Evolutionary conservation across 2,329 filamentous ascomycete species (phyloP).

Genomic region (Monascus ruber): DNA sequence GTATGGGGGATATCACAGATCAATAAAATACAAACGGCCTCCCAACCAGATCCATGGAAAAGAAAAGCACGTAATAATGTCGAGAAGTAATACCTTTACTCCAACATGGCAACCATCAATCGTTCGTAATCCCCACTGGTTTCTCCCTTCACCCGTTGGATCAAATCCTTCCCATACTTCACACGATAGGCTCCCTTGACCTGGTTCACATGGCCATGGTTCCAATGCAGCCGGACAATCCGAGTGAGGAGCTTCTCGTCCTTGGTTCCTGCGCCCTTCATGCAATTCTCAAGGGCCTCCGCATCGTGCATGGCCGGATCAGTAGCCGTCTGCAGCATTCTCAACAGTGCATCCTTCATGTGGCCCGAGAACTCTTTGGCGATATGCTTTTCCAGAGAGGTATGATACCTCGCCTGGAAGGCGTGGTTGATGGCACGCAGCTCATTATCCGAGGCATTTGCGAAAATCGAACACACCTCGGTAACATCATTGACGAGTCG

Average conservation of each 20-base stretch:
- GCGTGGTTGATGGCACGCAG: constrained; percentile 67
- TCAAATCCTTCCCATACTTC: constrained; percentile 56
- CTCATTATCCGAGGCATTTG: constrained; percentile 66
- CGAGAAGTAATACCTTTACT: constrained; percentile 13
- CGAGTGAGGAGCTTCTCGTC: constrained; percentile 66
- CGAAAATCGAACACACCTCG: constrained; percentile 64
- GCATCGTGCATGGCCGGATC: constrained; percentile 83
- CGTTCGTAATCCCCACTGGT: constrained; percentile 74
- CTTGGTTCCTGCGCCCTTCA: constrained; percentile 80
- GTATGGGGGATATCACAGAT: too few relatives aligned
- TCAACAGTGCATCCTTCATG: constrained; percentile 74
- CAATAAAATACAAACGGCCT: too few relatives aligned
- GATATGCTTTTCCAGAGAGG: constrained; percentile 60
- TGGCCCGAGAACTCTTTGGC: constrained; percentile 80
- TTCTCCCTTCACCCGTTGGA: constrained; percentile 63
- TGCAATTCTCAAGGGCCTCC: constrained; percentile 67
- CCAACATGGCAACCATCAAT: constrained; percentile 57
- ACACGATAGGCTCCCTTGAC: constrained; percentile 69
- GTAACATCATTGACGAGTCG: constrained; percentile 38
- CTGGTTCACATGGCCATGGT: constrained; percentile 59
- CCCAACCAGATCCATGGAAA: not conserved
- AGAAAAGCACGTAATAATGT: not conserved
- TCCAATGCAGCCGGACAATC: constrained; percentile 77
- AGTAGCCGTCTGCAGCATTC: constrained; percentile 63
- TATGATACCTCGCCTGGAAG: constrained; percentile 63